phyloP scores from a whole-genome alignment of 257 asterid genomes.

The Sherardia arvensis region DNA sequence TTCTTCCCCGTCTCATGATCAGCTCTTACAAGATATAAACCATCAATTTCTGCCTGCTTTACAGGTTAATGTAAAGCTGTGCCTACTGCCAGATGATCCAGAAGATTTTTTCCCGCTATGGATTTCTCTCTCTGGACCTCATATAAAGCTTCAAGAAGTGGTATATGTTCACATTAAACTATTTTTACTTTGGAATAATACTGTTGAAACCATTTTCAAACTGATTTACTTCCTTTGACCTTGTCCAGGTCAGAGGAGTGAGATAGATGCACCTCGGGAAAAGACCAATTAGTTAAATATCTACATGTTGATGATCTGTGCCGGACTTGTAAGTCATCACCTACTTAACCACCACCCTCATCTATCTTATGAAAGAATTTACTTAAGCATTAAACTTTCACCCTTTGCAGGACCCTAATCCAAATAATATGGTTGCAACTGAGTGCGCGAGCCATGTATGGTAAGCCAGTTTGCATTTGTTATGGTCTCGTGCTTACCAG shows the following conservation, averaged over 20 bases:
- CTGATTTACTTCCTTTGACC: conserved; percentile 14
- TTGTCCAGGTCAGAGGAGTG: conserved; percentile 82
- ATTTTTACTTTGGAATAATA: conserved; percentile 1
- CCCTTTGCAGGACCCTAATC: conserved; percentile 71
- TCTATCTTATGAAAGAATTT: background rate
- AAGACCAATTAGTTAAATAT: conserved; percentile 67
- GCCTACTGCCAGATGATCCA: conserved; percentile 65
- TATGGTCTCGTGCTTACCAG: no score
- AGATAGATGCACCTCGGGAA: conserved; percentile 62
- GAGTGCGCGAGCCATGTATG: conserved; percentile 92
- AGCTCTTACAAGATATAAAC: no score
- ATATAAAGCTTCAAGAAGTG: conserved; percentile 94
- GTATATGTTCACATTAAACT: conserved; percentile 33
- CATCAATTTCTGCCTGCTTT: conserved; percentile 1
- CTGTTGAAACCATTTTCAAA: background rate
- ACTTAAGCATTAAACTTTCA: background rate
- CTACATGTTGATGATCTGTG: conserved; percentile 51
- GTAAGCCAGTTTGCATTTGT: conserved; percentile 34
- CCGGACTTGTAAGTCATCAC: conserved; percentile 67
- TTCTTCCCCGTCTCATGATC: no score
- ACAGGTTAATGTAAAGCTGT: conserved; percentile 84
- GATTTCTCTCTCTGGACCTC: conserved; percentile 97
- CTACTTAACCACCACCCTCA: conserved; percentile 5
- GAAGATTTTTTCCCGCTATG: conserved; percentile 93
- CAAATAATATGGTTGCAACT: conserved; percentile 78